Evolutionary conservation across 192 early-diverging fungal genomes (phyloP).

Genomic region (Lobulomyces angularis): DNA sequence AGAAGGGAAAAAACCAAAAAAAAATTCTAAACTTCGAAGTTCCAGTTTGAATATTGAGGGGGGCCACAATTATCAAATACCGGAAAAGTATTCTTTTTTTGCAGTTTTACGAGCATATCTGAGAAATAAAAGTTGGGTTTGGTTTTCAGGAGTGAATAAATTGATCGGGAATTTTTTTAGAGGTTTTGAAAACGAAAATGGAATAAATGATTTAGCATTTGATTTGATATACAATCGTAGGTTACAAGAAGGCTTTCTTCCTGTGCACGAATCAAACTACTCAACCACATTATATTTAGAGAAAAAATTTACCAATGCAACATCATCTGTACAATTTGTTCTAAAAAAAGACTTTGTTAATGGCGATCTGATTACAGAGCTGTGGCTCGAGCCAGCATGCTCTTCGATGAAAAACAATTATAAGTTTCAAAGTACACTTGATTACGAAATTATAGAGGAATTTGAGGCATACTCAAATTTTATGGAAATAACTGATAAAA

Average conservation of each 20-base stretch:
- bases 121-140: slow-evolving; percentile 29
- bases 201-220: not conserved
- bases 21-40: too few species aligned
- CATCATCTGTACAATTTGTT: slow-evolving; percentile 29
- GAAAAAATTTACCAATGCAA: not conserved
- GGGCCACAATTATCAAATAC: slow-evolving; percentile 2
- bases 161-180: too few species aligned
- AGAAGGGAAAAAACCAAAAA: not conserved
- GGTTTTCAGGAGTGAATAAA: too few species aligned
- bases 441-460: too few species aligned
- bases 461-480: too few species aligned
- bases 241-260: slow-evolving; percentile 28
- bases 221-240: slow-evolving; percentile 19
- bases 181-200: not conserved
- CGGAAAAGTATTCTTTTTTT: not conserved
- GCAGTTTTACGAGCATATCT: slow-evolving; percentile 21
- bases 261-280: slow-evolving; percentile 18
- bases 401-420: too few species aligned
- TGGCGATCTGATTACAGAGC: slow-evolving; percentile 22
- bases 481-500: too few species aligned
- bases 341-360: slow-evolving; percentile 16
- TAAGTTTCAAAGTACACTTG: too few species aligned
- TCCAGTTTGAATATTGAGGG: too few species aligned
- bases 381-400: slow-evolving; percentile 32
- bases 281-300: slow-evolving; percentile 33